phyloP scores from a whole-genome alignment of 441 rosid genomes.

The Syzygium malaccense region DNA sequence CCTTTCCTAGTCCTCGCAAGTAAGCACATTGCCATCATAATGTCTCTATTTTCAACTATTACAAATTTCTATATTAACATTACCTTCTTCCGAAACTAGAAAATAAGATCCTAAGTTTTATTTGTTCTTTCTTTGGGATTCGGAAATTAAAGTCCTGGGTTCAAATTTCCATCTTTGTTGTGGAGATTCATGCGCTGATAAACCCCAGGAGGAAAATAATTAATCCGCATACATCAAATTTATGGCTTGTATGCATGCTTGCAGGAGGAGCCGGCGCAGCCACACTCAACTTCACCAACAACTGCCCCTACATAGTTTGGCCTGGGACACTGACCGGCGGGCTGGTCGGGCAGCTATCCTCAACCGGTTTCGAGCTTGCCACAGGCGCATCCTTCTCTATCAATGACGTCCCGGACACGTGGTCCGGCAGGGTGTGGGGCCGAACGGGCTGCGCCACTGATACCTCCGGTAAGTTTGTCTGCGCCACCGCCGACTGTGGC shows the following conservation, averaged over 20 bases:
- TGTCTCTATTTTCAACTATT: neutral
- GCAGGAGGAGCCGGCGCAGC: constrained; percentile 1
- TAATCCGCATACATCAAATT: neutral
- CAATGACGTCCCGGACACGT: neutral
- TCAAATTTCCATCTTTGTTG: neutral
- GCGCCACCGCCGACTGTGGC: constrained; percentile 31
- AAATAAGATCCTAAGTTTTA: neutral
- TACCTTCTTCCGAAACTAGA: neutral
- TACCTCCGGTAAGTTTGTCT: constrained; percentile 10
- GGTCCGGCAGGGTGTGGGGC: constrained; percentile 33
- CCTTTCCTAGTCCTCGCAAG: neutral
- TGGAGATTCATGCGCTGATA: neutral
- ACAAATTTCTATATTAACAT: neutral
- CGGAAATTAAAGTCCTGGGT: neutral
- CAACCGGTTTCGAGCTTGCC: neutral
- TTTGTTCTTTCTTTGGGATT: neutral
- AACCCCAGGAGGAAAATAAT: neutral
- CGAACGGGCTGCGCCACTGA: constrained; percentile 19
- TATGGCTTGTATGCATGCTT: neutral
- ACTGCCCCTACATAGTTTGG: neutral
- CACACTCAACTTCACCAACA: neutral
- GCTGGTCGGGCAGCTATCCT: accelerated
- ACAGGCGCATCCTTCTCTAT: neutral
- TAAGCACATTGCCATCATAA: neutral
- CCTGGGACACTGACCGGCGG: accelerated